Conservation (phyloP, 2,329 filamentous ascomycete genomes). For the Trichoderma polysporum region DNA sequence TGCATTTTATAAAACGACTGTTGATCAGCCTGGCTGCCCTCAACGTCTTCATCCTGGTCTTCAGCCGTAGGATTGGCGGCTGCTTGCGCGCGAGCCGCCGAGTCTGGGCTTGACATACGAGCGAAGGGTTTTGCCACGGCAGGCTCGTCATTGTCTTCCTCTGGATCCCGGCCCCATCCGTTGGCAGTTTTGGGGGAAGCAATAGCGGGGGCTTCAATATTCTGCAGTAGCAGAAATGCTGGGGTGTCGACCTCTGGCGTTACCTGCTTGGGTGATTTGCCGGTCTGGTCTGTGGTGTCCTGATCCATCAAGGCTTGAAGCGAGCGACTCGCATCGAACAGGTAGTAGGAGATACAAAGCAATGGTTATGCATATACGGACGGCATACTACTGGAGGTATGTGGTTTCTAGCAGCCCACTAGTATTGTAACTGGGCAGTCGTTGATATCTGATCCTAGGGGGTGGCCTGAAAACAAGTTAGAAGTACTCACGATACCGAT, state of each 20-base stretch:
- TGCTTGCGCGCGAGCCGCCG: constrained; percentile 31
- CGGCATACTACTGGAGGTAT: neutral
- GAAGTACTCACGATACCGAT: neutral
- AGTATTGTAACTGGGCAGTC: neutral
- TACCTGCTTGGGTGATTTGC: neutral
- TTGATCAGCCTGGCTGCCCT: neutral
- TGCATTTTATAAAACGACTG: constrained; percentile 70
- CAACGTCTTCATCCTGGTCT: constrained; percentile 30
- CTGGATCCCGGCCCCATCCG: constrained; percentile 29
- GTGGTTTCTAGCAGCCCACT: neutral
- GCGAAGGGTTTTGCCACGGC: constrained; percentile 58
- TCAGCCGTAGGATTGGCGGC: constrained; percentile 12
- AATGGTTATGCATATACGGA: neutral
- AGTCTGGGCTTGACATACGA: constrained; percentile 54
- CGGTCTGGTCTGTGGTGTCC: neutral
- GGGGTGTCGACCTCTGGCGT: constrained; percentile 28
- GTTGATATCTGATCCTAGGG: neutral
- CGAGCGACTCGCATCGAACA: neutral
- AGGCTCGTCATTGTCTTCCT: constrained; percentile 58
- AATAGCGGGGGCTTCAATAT: constrained; percentile 35
- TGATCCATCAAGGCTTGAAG: constrained; percentile 1
- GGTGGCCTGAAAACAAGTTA: neutral
- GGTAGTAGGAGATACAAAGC: neutral
- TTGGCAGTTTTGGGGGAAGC: constrained; percentile 29
- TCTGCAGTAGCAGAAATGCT: constrained; percentile 38